These are phyloP conservation scores for Colletotrichum sp. DNA, from an alignment of 2,329 filamentous ascomycete genomes.

Conservation along the genomic window DNA sequence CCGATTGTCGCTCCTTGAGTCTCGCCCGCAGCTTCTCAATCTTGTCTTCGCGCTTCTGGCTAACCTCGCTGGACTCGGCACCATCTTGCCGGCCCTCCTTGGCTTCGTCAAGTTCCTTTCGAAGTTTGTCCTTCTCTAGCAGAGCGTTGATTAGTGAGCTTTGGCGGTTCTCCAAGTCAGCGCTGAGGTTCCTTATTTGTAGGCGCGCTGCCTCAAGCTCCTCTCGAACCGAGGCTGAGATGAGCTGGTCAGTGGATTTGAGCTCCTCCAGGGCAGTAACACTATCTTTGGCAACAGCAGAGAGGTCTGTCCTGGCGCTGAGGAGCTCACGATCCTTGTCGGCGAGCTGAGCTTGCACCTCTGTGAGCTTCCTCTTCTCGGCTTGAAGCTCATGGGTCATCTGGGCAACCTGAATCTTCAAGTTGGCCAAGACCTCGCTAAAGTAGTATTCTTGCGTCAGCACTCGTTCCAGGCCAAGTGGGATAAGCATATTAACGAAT, in stretches of 20 bases:
- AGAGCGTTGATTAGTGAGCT: constrained; percentile 65
- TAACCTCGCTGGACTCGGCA: constrained; percentile 40
- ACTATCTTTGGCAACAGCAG: constrained; percentile 59
- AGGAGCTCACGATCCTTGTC: constrained; percentile 63
- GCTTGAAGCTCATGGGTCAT: constrained; percentile 44
- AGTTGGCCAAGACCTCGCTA: constrained; percentile 56
- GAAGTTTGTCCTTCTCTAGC: constrained; percentile 64
- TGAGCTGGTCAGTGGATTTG: constrained; percentile 63
- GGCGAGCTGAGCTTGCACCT: constrained; percentile 53
- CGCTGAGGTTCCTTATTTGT: constrained; percentile 52
- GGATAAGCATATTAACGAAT: constrained; percentile 21
- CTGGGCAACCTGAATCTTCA: constrained; percentile 54
- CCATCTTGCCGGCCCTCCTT: constrained; percentile 40
- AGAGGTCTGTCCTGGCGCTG: constrained; percentile 57
- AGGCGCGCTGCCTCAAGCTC: constrained; percentile 62
- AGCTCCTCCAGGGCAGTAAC: constrained; percentile 61
- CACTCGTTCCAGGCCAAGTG: constrained; percentile 30
- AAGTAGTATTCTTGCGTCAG: constrained; percentile 55
- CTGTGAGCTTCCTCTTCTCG: constrained; percentile 33
- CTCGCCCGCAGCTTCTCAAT: constrained; percentile 62
- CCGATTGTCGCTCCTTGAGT: constrained; percentile 63
- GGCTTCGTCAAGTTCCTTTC: constrained; percentile 56
- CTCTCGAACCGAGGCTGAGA: constrained; percentile 61
- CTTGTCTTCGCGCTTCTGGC: constrained; percentile 54
- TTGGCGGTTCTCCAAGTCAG: constrained; percentile 62